A percentile compares a stretch with the other conserved stretches of the same genome.
Conservation (phyloP, 2,329 filamentous ascomycete genomes). For the Aspergillus pseudoterreus region DNA sequence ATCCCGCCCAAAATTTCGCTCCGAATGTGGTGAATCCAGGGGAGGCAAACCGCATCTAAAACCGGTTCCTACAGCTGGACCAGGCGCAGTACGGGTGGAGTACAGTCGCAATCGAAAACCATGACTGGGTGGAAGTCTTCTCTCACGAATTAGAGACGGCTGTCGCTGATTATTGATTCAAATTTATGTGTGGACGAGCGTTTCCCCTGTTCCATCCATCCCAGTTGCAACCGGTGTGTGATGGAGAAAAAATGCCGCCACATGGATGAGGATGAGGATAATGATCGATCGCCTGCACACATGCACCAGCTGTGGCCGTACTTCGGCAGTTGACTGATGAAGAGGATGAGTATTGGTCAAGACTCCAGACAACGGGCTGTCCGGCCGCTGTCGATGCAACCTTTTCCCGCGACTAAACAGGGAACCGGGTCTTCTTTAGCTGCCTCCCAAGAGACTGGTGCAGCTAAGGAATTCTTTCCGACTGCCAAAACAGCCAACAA, state of each 20-base stretch:
- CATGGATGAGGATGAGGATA: too few species aligned
- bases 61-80: neutral
- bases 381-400: too few species aligned
- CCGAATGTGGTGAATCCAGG: conserved; percentile 2
- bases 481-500: conserved; percentile 1
- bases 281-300: too few species aligned
- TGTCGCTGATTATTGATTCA: neutral
- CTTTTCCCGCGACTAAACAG: too few species aligned
- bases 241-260: too few species aligned
- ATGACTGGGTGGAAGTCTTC: neutral
- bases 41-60: conserved; percentile 4
- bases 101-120: neutral
- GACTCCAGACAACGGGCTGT: too few species aligned
- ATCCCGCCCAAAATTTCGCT: neutral
- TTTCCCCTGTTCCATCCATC: neutral
- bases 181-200: neutral
- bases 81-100: neutral
- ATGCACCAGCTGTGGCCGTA: too few species aligned
- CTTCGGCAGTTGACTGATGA: too few species aligned
- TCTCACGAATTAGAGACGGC: neutral
- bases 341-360: too few species aligned
- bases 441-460: too few species aligned
- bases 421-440: too few species aligned
- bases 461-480: too few species aligned
- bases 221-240: neutral